A percentile compares a stretch with the other conserved stretches of the same genome.
Conservation (phyloP, 805 yeast species). For the Candida corydali region DNA sequence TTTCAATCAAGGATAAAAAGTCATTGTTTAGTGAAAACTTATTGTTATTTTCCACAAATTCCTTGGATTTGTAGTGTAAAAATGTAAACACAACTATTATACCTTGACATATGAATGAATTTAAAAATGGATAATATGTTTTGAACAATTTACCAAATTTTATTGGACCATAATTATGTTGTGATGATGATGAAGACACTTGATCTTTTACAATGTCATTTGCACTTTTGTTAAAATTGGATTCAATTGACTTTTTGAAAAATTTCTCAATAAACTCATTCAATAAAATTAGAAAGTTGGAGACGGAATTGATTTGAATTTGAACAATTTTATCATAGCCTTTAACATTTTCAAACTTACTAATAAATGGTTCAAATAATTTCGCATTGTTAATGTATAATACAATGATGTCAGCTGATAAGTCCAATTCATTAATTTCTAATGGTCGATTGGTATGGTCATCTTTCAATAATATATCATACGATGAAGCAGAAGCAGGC, state of each 20-base stretch:
- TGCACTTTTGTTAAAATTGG: not conserved
- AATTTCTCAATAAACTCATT: constrained; percentile 30
- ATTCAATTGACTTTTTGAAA: constrained; percentile 11
- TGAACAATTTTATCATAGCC: constrained; percentile 31
- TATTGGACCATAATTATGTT: constrained; percentile 7
- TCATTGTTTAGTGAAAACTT: constrained; percentile 5
- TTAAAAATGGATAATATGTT: constrained; percentile 42
- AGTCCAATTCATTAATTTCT: constrained; percentile 25
- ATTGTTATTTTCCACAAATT: constrained; percentile 10
- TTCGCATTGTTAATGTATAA: constrained; percentile 50
- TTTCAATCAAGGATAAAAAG: constrained; percentile 21
- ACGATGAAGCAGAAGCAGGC: constrained; percentile 3
- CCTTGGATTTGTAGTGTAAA: constrained; percentile 38
- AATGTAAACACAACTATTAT: constrained; percentile 47
- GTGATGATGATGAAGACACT: not conserved
- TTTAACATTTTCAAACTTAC: constrained; percentile 21
- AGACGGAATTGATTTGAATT: constrained; percentile 33
- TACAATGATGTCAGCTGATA: constrained; percentile 42
- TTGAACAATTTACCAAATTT: constrained; percentile 34
- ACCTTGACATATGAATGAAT: constrained; percentile 49
- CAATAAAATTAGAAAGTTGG: constrained; percentile 34
- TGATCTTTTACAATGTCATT: constrained; percentile 1
- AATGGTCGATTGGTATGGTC: constrained; percentile 18
- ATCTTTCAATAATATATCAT: constrained; percentile 11
- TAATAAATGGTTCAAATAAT: constrained; percentile 48